Percentiles rank a stretch among this genome's conserved stretches.
phyloP scores from a whole-genome alignment of 768 basidiomycete species.

The Boletales sp. region DNA sequence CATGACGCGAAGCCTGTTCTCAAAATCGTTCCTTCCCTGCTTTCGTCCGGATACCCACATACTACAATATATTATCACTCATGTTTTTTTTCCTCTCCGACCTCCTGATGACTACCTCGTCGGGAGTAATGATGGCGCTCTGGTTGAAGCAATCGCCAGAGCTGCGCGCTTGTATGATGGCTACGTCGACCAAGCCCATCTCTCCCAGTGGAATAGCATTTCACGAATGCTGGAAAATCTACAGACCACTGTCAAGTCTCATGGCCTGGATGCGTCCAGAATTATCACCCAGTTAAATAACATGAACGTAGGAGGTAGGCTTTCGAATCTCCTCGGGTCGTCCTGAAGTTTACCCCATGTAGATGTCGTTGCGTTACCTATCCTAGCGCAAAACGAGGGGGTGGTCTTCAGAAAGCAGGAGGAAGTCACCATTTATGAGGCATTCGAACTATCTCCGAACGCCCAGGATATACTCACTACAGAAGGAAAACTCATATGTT shows the following conservation, averaged over 20 bases:
- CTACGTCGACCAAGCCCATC: constrained; percentile 12
- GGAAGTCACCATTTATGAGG: constrained; percentile 35
- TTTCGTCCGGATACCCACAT: neutral
- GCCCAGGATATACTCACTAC: constrained; percentile 33
- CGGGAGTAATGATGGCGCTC: constrained; percentile 19
- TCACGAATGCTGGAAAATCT: constrained; percentile 30
- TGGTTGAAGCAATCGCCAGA: constrained; percentile 21
- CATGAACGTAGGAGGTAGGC: constrained; percentile 20
- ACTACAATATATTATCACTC: constrained; percentile 34
- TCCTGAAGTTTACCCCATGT: neutral
- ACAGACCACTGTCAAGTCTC: neutral
- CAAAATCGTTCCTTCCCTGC: neutral
- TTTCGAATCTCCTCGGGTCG: neutral
- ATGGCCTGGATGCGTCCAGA: constrained; percentile 1
- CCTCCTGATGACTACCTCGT: constrained; percentile 38
- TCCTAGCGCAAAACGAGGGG: constrained; percentile 47
- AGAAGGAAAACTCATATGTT: constrained; percentile 41
- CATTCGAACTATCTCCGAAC: constrained; percentile 43
- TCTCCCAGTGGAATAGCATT: constrained; percentile 28
- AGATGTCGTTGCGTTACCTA: constrained; percentile 38
- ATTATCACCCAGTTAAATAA: constrained; percentile 9
- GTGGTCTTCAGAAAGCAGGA: constrained; percentile 36
- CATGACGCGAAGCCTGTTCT: no score
- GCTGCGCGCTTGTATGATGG: constrained; percentile 6
- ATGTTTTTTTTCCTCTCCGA: constrained; percentile 41